Base-by-base conservation (phyloP, 108 stramenopile species). In the Mayamaea pseudoterrestris region DNA sequence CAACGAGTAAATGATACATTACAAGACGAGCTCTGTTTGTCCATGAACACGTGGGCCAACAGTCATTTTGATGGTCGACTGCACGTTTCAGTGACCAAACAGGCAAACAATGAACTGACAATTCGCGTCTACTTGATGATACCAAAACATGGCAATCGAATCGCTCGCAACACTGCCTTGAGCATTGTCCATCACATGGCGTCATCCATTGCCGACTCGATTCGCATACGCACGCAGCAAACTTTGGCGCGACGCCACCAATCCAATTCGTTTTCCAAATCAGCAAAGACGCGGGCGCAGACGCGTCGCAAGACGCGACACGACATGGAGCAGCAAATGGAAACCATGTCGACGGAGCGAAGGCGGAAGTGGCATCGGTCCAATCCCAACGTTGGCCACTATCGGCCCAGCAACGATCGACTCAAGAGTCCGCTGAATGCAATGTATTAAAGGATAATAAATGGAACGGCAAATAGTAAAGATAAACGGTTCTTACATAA, bases 261-360 rank as follows among this genome's bases (percentile, higher is more conserved):
- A 39, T 66, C 74, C 22, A 60, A 50, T 29, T 41, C 51, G 18
- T 83, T 79, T 41, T 65, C 74, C 21, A 66, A 41, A 41, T 43
- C 60, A 30, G 73, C 63, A 17, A 47, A 61, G 26, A 40, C 42
- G 8, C 57, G 69, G 30, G 86, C 79, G 8, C 31, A 34, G 2
- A 60, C 71, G 40, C 74, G 75, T 50, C 66, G 86, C 20, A 62
- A 76, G 18, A 32, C 65, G 22, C 63, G 74, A 20, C 66, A 58
- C 41, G 64, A 71, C 5, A 78, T 76, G 35, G 79, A 80, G 49
- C 69, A 69, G 51, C 31, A 50, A 21, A 66, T 76, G 36, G 86
- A 89, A 62, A 80, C 79, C 61, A 89, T 89, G 86, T 73, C 81
- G 1, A 66, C 49, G 6, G 86, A 89, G 29, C 65, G 86, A 42